Base-by-base conservation (phyloP, 805 yeast genomes). In the Nakazawaea siamensis region DNA sequence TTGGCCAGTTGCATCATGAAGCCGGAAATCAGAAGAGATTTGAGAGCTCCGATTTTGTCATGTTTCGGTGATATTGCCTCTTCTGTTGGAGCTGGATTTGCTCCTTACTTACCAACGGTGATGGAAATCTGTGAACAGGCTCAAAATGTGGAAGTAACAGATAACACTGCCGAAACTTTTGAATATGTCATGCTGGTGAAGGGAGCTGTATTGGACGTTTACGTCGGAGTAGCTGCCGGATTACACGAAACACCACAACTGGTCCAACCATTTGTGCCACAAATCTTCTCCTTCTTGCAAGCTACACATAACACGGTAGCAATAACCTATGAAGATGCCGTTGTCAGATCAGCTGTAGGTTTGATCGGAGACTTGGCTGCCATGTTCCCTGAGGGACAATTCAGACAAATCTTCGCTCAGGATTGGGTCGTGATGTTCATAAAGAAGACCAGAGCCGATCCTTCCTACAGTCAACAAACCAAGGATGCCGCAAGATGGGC, bases 401-500 rank as follows among this genome's bases (percentile, higher is more conserved):
- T 85, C 54, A 73, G 73, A 50, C 71, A 68, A 42, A 69, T 68
- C 33, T 86, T 77, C 57, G 55, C 60, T 15, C 84, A 79, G 62
- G 77, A 68, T 2, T 86, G 96, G 96, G 76, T 92, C 18, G 62
- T 81, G 5, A 80, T 75, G 18, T 73, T 84, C 52, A 80, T 92
- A 52, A 79, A 76, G 54, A 73, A 67, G 51, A 79, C 88, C 16
- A 74, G 92, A 57, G 51, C 73, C 35, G 79, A 78, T 52, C 66
- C 70, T 42, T 47, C 65, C 21, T 83, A 77, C 52, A 64, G 75
- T 24, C 74, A 72, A 47, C 61, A 68, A 37, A 86, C 97, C 10
- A 76, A 74, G 54, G 92, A 82, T 50, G 84, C 95, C n/a, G 97
- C 97, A 7, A 75, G 88, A 60, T 92, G 97, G 97, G 97, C 98